phyloP scores from a whole-genome alignment of 352 stramenopile genomes.

The Phytophthora ramorum region DNA sequence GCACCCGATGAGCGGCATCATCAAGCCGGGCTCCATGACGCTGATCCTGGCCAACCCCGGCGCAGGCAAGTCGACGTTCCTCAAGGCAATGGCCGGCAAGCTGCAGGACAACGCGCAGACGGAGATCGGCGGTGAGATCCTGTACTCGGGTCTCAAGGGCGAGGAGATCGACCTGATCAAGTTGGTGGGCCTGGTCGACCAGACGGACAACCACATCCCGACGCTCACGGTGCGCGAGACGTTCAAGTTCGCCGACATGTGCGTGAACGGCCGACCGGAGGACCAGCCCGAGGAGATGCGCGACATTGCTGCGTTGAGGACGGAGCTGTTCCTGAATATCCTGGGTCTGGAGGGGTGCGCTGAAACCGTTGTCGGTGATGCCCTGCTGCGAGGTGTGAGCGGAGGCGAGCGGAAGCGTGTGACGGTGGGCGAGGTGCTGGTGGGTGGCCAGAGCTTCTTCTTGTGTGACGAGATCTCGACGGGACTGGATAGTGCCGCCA shows the following conservation, averaged over 20 bases:
- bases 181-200: slow-evolving; percentile 66
- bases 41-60: slow-evolving; percentile 77
- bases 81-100: slow-evolving; percentile 77
- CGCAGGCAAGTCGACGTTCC: slow-evolving; percentile 79
- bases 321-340: slow-evolving; percentile 74
- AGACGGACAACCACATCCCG: slow-evolving; percentile 38
- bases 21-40: slow-evolving; percentile 56
- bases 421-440: too few relatives aligned
- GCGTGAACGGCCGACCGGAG: slow-evolving; percentile 52
- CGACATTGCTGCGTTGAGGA: slow-evolving; percentile 63
- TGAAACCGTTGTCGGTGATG: slow-evolving; percentile 94
- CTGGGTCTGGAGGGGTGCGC: slow-evolving; percentile 91
- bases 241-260: slow-evolving; percentile 39
- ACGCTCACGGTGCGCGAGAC: slow-evolving; percentile 36
- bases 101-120: slow-evolving; percentile 53
- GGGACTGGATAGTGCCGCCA: too few relatives aligned
- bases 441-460: too few relatives aligned
- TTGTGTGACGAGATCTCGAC: too few relatives aligned
- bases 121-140: slow-evolving; percentile 59
- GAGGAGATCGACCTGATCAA: slow-evolving; percentile 74
- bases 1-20: slow-evolving; percentile 90
- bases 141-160: slow-evolving; percentile 63
- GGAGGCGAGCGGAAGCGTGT: slow-evolving; percentile 89
- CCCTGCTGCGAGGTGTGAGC: slow-evolving; percentile 85
- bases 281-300: slow-evolving; percentile 77